Evolutionary conservation across 2,329 filamentous ascomycete species (phyloP).

Genomic region (Lasiodiplodia sp.): DNA sequence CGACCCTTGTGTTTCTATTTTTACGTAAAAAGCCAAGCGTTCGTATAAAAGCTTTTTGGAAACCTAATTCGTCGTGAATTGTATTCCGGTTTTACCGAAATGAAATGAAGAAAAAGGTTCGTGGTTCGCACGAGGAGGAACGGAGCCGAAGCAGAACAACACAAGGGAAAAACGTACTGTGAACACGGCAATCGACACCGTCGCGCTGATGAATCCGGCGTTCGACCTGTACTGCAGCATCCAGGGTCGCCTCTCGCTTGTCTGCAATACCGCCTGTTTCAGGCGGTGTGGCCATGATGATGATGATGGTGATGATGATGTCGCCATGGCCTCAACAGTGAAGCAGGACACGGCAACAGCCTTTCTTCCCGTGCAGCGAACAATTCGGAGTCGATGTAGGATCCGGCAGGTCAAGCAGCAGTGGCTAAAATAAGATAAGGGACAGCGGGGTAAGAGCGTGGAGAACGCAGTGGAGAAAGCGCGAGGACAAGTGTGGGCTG

Average conservation of each 20-base stretch:
- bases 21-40: constrained; percentile 24
- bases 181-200: constrained; percentile 46
- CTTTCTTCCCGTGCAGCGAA: not conserved
- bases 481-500: not conserved
- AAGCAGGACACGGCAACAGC: not conserved
- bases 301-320: constrained; percentile 13
- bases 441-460: not conserved
- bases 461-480: not conserved
- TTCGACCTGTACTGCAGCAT: constrained; percentile 44
- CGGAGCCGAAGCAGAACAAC: not conserved
- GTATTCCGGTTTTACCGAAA: not conserved
- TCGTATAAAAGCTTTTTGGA: constrained; percentile 24
- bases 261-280: constrained; percentile 17
- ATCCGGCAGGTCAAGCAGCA: not conserved
- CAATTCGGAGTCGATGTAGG: not conserved
- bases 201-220: constrained; percentile 44
- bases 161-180: constrained; percentile 38
- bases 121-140: not conserved
- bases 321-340: not conserved
- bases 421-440: not conserved
- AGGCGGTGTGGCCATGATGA: constrained; percentile 3
- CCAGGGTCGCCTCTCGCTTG: constrained; percentile 36
- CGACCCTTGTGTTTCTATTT: too few species aligned
- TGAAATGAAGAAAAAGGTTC: not conserved
- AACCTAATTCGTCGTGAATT: not conserved